Base-by-base conservation (phyloP, 768 basidiomycete species). In the Infundibulicybe gibba region DNA sequence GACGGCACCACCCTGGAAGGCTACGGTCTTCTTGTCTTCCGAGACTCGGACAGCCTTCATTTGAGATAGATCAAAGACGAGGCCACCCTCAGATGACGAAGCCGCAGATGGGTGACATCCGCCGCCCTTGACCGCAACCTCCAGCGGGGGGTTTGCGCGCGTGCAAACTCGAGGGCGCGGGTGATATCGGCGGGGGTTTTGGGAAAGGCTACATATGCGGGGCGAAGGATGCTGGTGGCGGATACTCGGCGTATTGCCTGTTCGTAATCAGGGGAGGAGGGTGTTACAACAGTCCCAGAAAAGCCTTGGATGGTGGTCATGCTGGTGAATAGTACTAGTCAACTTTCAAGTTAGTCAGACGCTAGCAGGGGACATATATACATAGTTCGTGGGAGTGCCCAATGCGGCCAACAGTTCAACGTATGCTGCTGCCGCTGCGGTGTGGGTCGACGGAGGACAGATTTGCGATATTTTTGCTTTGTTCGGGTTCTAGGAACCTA, bases 71-170 rank as follows among this genome's bases (percentile, higher is more conserved):
- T 54, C 54, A 31, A 57, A 53, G 30, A 57, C 53, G 3, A 57
- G 14, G 6, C 56, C 56, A 6, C 48, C 54, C 17, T 57, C 54
- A 20, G 51, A 51, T n/a, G 38, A 41, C 6, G 56, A 53, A 38
- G 37, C 32, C 3, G 49, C 42, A 2, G 44, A 44, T 5, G 48
- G 15, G 35, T 38, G 35, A 10, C 35, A 11, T 10, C 49, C 56
- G 30, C 56, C 56, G n/a, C 54, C 46, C 45, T 57, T 57, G 35
- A 54, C 49, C 3, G 56, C 49, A 16, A 55, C 48, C 21, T 53
- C 51, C 6, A 57, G 48, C 1, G 53, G 50, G 10, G 54, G 54
- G 12, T 41, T 32, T 51, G 49, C 6, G 47, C 44, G 19, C 40
- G 32, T n/a, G 51, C 43, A 17, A 42, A 53, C 3, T 30, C 20